A percentile compares a stretch with the other conserved stretches of the same genome.
Conservation (phyloP, 805 yeast species). For the Saccharomycopsis sp. region DNA sequence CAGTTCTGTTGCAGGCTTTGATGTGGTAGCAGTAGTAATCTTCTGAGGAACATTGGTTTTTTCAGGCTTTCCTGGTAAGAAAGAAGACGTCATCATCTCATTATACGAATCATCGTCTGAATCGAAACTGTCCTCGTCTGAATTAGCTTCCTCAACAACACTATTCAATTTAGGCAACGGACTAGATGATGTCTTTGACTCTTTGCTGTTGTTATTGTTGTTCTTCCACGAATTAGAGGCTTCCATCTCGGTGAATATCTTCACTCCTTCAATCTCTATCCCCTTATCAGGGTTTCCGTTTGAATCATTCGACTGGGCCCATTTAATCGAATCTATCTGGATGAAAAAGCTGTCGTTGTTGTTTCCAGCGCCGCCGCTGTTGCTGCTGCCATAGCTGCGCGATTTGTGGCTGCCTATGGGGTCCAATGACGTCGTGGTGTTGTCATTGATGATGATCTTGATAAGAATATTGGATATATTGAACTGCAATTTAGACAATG, state of each 20-base stretch:
- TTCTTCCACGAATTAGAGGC: conserved; percentile 17
- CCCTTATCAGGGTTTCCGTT: conserved; percentile 29
- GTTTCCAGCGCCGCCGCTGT: conserved; percentile 21
- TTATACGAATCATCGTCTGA: conserved; percentile 23
- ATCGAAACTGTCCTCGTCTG: conserved; percentile 25
- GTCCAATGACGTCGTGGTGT: conserved; percentile 25
- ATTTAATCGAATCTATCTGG: conserved; percentile 4
- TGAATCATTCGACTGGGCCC: not conserved
- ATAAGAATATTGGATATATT: conserved; percentile 41
- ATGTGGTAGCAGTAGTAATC: not conserved
- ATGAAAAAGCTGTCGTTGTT: conserved; percentile 5
- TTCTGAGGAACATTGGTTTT: not conserved
- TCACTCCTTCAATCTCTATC: conserved; percentile 34
- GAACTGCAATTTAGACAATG: conserved; percentile 53
- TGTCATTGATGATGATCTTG: conserved; percentile 42
- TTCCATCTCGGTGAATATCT: conserved; percentile 31
- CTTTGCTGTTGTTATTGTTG: not conserved
- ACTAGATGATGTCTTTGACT: conserved; percentile 25
- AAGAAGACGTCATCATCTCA: conserved; percentile 30
- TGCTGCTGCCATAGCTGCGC: conserved; percentile 27
- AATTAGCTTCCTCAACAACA: conserved; percentile 22
- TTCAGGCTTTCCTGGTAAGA: conserved; percentile 18
- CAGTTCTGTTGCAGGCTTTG: not conserved
- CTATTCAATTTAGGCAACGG: conserved; percentile 19
- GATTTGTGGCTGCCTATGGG: conserved; percentile 31